Evolutionary conservation across 345 rosid genomes (phyloP).

Genomic region (Hypericum androsaemum): DNA sequence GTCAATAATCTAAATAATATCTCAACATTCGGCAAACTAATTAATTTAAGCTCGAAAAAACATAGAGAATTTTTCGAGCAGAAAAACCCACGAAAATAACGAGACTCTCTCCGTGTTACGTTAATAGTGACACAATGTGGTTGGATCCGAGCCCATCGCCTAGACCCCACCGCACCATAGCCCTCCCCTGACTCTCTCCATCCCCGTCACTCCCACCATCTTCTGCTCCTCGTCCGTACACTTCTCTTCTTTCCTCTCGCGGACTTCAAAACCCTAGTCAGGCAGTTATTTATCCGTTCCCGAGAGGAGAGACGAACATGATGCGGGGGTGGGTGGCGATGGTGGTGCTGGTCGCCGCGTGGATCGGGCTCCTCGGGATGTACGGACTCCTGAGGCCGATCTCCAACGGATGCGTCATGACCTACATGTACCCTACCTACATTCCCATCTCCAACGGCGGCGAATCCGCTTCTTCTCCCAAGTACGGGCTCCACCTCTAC

Average conservation of each 20-base stretch:
- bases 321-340: slow-evolving; percentile 37
- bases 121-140: too few relatives aligned
- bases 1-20: too few relatives aligned
- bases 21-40: too few relatives aligned
- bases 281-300: neutral
- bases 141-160: too few relatives aligned
- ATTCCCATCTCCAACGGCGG: slow-evolving; percentile 53
- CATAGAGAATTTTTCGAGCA: too few relatives aligned
- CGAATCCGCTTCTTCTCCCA: slow-evolving; percentile 27
- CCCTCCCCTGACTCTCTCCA: neutral
- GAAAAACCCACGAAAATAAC: too few relatives aligned
- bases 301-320: slow-evolving; percentile 12
- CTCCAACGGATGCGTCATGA: slow-evolving; percentile 81
- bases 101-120: too few relatives aligned
- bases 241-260: neutral
- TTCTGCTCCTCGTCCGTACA: neutral
- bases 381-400: slow-evolving; percentile 64
- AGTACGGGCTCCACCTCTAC: slow-evolving; percentile 73
- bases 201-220: neutral
- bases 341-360: slow-evolving; percentile 34
- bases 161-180: too few relatives aligned
- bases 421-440: slow-evolving; percentile 95
- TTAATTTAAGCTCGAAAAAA: too few relatives aligned
- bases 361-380: slow-evolving; percentile 47
- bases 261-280: neutral